Percentiles rank a stretch among this genome's conserved stretches.
phyloP scores from a whole-genome alignment of 192 early-diverging fungal genomes.

The Phlyctochytrium bullatum region DNA sequence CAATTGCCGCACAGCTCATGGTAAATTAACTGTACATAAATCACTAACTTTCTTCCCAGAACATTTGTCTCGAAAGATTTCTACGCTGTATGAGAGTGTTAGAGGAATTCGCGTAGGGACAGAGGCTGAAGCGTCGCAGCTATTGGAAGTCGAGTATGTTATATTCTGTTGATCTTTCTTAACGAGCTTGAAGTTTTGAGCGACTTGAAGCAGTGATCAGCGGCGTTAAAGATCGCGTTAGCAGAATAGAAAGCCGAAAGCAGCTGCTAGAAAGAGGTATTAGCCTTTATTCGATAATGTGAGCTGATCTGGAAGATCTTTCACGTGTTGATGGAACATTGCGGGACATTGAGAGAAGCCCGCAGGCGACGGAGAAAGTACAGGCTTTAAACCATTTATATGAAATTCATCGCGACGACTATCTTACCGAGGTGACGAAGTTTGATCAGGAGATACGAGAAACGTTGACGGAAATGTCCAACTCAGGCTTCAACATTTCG shows the following conservation, averaged over 20 bases:
- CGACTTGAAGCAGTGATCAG: conserved; percentile 13
- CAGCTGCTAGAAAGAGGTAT: conserved; percentile 25
- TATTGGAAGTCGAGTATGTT: conserved; percentile 33
- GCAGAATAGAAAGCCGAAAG: conserved; percentile 15
- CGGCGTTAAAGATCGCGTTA: conserved; percentile 11
- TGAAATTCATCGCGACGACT: conserved; percentile 39
- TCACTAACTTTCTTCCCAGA: conserved; percentile 5
- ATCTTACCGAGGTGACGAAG: conserved; percentile 35
- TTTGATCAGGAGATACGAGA: conserved; percentile 20
- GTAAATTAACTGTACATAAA: conserved; percentile 5
- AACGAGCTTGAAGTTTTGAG: conserved; percentile 12
- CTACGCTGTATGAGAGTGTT: conserved; percentile 21
- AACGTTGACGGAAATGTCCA: conserved; percentile 14
- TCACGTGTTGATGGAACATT: no score
- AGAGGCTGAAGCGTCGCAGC: conserved; percentile 25
- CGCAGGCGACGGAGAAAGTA: no score
- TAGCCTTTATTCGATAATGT: no score
- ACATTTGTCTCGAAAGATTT: conserved; percentile 31
- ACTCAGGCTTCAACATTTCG: conserved; percentile 27
- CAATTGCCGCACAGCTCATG: conserved; percentile 41
- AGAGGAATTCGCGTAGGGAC: conserved; percentile 27
- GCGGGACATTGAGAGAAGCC: no score
- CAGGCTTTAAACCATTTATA: conserved; percentile 34
- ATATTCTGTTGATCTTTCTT: no score
- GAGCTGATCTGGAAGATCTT: no score